These are phyloP conservation scores for Myxozyma neotropica DNA, from an alignment of 805 yeast genomes.

Conservation along the genomic window DNA sequence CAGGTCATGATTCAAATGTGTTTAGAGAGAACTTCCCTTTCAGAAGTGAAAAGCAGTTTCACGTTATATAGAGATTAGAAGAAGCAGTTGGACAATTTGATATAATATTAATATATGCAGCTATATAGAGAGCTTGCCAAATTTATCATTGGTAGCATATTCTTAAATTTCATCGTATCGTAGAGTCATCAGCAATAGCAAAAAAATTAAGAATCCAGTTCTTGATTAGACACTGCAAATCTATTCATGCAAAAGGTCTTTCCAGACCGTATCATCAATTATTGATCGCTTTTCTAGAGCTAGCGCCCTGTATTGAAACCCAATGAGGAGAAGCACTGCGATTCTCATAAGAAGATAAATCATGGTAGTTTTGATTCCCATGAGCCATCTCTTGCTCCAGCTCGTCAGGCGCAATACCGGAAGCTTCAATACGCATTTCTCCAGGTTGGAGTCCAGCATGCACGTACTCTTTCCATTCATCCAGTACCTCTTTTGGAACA, in stretches of 20 bases:
- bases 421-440: neutral
- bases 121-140: too few species aligned
- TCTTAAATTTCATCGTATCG: too few species aligned
- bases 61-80: too few species aligned
- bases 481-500: neutral
- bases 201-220: too few species aligned
- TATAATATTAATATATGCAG: neutral
- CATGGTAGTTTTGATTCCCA: neutral
- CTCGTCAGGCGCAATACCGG: too few species aligned
- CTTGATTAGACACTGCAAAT: too few species aligned
- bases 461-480: constrained; percentile 7
- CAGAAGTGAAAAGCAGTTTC: too few species aligned
- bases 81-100: too few species aligned
- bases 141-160: too few species aligned
- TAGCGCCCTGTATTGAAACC: neutral
- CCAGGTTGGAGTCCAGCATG: neutral
- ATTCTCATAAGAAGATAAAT: neutral
- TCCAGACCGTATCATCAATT: neutral
- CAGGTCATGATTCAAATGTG: too few species aligned
- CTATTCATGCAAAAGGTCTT: neutral
- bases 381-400: neutral
- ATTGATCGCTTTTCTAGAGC: neutral
- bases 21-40: too few species aligned
- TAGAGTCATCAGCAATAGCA: too few species aligned
- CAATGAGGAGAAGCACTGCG: neutral